These are phyloP conservation scores for Tothia fuscella DNA, from an alignment of 2,329 filamentous ascomycete species.

Conservation along the genomic window DNA sequence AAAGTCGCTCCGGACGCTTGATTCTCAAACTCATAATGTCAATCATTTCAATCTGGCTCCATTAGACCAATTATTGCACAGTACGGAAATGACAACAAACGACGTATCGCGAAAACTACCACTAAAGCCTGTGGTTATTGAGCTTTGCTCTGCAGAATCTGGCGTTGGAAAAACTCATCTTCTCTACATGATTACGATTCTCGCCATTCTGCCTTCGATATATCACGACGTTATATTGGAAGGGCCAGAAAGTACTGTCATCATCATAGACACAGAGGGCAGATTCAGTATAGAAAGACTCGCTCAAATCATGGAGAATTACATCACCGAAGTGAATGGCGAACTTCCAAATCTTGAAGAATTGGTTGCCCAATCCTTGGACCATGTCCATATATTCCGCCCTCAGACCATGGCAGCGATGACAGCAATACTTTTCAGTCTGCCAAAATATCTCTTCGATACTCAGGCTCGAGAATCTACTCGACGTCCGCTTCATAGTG, in stretches of 20 bases:
- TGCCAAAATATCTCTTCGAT: conserved; percentile 41
- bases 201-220: conserved; percentile 36
- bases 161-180: conserved; percentile 47
- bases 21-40: neutral
- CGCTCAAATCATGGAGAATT: conserved; percentile 22
- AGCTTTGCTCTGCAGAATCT: conserved; percentile 40
- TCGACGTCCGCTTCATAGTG: conserved; percentile 33
- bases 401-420: conserved; percentile 40
- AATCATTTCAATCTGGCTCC: neutral
- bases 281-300: conserved; percentile 42
- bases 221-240: conserved; percentile 22
- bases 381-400: conserved; percentile 47
- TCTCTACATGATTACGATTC: conserved; percentile 42
- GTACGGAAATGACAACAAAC: conserved; percentile 1
- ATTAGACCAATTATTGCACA: conserved; percentile 4
- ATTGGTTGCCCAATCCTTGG: conserved; percentile 30
- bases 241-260: conserved; percentile 37
- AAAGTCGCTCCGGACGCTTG: neutral
- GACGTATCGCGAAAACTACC: neutral
- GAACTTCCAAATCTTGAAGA: neutral
- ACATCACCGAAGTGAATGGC: conserved; percentile 14
- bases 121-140: conserved; percentile 22
- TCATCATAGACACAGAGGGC: conserved; percentile 45
- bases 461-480: conserved; percentile 32
- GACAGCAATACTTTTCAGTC: conserved; percentile 33